Base-by-base conservation (phyloP, 2,329 filamentous ascomycete genomes). In the Exophiala xenobiotica region DNA sequence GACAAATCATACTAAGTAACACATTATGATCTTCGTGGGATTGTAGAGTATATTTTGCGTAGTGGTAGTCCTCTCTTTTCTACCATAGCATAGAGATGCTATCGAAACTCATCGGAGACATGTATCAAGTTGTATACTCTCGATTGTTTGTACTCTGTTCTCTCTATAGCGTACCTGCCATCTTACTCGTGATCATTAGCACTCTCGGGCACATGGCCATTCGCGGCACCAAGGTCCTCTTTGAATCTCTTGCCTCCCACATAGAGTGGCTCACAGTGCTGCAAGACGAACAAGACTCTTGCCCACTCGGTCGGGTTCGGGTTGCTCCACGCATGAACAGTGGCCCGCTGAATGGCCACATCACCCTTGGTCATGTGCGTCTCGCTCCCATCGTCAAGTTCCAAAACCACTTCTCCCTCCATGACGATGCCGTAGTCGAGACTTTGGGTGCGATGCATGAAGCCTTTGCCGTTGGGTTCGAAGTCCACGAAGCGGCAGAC, bases 391-490 rank as follows among this genome's bases (percentile, higher is more conserved):
- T 73, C 72, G 51, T 79, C 78, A 3, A 81, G 64, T 3, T 73
- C 50, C 61, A 80, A 68, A 50, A 78, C 74, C 22, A 81, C 59
- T 57, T 73, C 68, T 1, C 79, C 79, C 54, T 81, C 77, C 6
- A 81, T 56, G 1, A 81, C 70, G 44, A 80, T 68, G 1, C 77
- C 78, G 53, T 76, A 81, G 58, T 81, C 78, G 3, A 81, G 64
- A 22, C 70, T 76, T 54, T 76, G 69, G 1, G 78, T 80, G 12
- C 78, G 72, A 56, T 81, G 79, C 70, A 79, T 76, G 12, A 73
- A 62, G 8, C 67, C 68, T 14, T 63, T 61, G 26, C 68, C 67
- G 3, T 63, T 64, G 1, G 76, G 76, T 0, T 64, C 65, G 57
- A 78, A 75, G 55, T 78, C 75, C 22, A 78, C 74, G 9, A 41